Evolutionary conservation across 345 rosid species (phyloP).

Genomic region (Pistacia integerrima): DNA sequence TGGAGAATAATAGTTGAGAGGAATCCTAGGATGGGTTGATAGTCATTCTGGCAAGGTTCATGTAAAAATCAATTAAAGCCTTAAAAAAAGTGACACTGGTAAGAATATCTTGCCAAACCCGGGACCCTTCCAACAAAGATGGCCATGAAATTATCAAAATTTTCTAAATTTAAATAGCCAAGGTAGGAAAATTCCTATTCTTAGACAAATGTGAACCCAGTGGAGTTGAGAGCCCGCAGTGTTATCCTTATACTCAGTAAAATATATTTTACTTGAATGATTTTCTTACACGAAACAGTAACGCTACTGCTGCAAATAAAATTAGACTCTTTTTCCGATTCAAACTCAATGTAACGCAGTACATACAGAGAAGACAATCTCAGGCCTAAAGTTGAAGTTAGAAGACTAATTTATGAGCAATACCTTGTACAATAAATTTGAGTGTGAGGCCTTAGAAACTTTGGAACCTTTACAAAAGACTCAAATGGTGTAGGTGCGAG

Average conservation of each 20-base stretch:
- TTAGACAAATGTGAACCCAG: neutral
- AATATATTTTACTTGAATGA: neutral
- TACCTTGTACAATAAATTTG: slow-evolving; percentile 97
- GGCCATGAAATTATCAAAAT: neutral
- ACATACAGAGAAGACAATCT: neutral
- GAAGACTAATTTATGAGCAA: slow-evolving; percentile 17
- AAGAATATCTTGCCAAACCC: neutral
- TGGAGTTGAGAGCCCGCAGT: neutral
- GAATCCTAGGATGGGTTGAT: neutral
- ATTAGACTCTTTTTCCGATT: neutral
- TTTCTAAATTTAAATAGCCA: neutral
- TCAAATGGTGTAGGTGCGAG: slow-evolving; percentile 88
- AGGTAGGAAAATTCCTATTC: neutral
- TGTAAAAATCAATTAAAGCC: neutral
- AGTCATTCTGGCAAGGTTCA: neutral
- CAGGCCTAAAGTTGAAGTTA: neutral
- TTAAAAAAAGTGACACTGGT: neutral
- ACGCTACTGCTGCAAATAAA: neutral
- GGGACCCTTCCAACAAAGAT: slow-evolving; percentile 1
- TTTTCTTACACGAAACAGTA: neutral
- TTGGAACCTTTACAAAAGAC: slow-evolving; percentile 96
- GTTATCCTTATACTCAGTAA: neutral
- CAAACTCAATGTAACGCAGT: neutral
- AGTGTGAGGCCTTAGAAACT: slow-evolving; percentile 85
- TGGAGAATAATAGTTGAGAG: neutral